Conservation (phyloP, 2,329 filamentous ascomycete species). For the Cryphonectria japonica region DNA sequence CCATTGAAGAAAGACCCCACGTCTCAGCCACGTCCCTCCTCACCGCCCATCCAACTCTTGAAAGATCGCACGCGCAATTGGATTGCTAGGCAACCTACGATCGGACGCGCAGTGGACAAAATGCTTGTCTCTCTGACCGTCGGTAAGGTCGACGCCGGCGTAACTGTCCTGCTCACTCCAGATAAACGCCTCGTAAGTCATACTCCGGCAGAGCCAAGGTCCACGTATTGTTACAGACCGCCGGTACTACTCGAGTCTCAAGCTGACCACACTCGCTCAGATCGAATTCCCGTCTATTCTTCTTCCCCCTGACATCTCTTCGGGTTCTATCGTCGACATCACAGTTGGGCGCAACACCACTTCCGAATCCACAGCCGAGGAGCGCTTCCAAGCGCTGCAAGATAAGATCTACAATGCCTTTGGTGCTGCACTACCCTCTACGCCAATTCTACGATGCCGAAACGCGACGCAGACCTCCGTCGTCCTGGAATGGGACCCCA, state of each 20-base stretch:
- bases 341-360: conserved; percentile 84
- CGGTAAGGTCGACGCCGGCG: conserved; percentile 98
- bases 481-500: conserved; percentile 96
- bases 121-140: conserved; percentile 99
- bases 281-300: conserved; percentile 99
- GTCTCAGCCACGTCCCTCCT: not conserved
- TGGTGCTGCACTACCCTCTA: conserved; percentile 74
- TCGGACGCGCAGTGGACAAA: conserved; percentile 35
- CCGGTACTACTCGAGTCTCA: not conserved
- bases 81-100: not conserved
- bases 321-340: conserved; percentile 97
- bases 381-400: conserved; percentile 83
- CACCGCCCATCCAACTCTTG: too few species aligned
- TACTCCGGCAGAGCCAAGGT: not conserved
- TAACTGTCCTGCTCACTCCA: conserved; percentile 93
- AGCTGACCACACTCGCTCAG: conserved; percentile 50
- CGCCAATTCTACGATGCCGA: conserved; percentile 83
- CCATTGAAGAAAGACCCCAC: not conserved
- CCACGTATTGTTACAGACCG: not conserved
- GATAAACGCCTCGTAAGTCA: conserved; percentile 88
- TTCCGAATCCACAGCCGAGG: conserved; percentile 75
- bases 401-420: conserved; percentile 85
- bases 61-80: not conserved
- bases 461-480: conserved; percentile 99
- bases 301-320: conserved; percentile 91